phyloP scores from a whole-genome alignment of 139 green algal species.

The Ostreobium quekettii region DNA sequence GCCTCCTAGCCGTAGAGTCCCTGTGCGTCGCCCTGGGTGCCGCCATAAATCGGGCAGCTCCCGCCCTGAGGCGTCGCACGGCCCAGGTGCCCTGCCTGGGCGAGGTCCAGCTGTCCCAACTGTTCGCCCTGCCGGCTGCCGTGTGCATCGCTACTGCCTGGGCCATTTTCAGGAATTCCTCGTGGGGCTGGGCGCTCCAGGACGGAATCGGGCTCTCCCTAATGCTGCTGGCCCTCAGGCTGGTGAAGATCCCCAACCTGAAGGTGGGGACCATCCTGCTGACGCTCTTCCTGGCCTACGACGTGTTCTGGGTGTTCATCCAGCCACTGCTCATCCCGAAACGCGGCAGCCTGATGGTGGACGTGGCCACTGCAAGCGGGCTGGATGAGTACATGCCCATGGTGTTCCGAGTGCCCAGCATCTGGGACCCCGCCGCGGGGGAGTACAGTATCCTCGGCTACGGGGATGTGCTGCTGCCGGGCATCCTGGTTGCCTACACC shows the following conservation, averaged over 20 bases:
- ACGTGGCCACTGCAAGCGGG: constrained; percentile 26
- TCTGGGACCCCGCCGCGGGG: constrained; percentile 20
- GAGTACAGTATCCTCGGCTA: constrained; percentile 48
- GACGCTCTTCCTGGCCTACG: constrained; percentile 41
- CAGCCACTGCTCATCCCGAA: constrained; percentile 54
- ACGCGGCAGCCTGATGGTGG: constrained; percentile 62
- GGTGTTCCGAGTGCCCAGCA: constrained; percentile 50
- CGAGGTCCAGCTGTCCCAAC: not conserved
- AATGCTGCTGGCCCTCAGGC: constrained; percentile 23
- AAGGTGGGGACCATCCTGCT: constrained; percentile 21
- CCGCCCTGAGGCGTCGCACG: not conserved
- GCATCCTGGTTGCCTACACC: constrained; percentile 58
- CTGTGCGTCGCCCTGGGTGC: not conserved
- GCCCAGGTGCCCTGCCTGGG: not conserved
- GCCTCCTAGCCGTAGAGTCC: not conserved
- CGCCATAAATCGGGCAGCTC: not conserved
- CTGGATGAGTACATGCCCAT: constrained; percentile 50
- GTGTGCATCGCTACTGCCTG: constrained; percentile 12
- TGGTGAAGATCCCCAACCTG: constrained; percentile 33
- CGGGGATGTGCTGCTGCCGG: constrained; percentile 72
- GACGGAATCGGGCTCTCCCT: constrained; percentile 24
- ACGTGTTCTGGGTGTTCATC: constrained; percentile 88
- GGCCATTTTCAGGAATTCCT: not conserved
- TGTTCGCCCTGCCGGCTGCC: not conserved
- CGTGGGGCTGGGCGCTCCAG: constrained; percentile 21